Base-by-base conservation (phyloP, 2,329 filamentous ascomycete genomes). In the Trichoderma lentiforme region DNA sequence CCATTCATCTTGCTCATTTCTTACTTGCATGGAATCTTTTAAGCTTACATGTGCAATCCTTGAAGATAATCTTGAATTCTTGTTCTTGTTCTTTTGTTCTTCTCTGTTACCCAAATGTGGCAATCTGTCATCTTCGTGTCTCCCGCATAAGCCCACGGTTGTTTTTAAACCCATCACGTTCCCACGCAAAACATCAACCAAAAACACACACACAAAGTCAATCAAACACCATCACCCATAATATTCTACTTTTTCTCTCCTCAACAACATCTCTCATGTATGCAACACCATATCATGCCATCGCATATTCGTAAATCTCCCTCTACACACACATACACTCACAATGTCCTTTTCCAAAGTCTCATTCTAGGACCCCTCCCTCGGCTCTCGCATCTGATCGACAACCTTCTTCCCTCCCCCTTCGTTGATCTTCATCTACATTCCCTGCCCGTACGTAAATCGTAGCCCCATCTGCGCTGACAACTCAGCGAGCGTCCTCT, bases 401-500 rank as follows among this genome's bases (percentile, higher is more conserved):
- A 30, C 28, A 53, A 12, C 24, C 43, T 24, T 28, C 43, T 47
- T 24, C 34, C 60, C 11, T 9, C 51, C 30, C 18, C 51, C 63
- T n/a, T 43, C 47, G 30, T 5, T 36, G 9, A 43, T 63, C 34
- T 63, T 39, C 60, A 28, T n/a, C 60, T 26, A 14, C 24, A 30
- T 58, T 58, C 56, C 56, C 18, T 32, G 26, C 56, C n/a, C 39
- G 2, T 51, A 28, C 43, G 62, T 34, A 65, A 64, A 64, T 47
- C 61, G 36, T 47, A 47, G 61, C 61, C 64, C 28, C 21, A 67
- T 53, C 32, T 57, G 64, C 51, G 24, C 15, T 18, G 64, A 67
- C 64, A 67, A 67, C 64, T 67, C 64, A 58, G 64, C 43, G 39
- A 65, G 43, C 62, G n/a, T 65, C 62, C 5, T 34, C 62, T 53